Evolutionary conservation across 768 basidiomycete genomes (phyloP).

Genomic region (Lactifluus volemus): DNA sequence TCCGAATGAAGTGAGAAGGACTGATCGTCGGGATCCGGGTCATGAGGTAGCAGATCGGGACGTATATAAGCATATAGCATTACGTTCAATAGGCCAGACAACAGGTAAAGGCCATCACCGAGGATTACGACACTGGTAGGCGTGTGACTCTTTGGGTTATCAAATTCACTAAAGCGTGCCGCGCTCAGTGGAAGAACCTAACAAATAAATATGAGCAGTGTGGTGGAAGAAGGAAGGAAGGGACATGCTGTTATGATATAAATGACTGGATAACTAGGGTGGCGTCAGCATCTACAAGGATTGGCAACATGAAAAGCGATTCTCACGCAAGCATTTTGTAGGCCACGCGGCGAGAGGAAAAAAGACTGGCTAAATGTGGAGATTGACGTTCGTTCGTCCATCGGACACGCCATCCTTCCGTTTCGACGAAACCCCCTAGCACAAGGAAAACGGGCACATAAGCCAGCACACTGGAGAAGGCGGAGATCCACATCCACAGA

Average conservation of each 20-base stretch:
- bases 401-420: conserved; percentile 27
- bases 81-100: conserved; percentile 40
- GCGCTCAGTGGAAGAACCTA: conserved; percentile 35
- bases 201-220: background rate
- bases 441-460: conserved; percentile 39
- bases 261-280: conserved; percentile 37
- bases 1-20: background rate
- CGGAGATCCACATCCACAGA: conserved; percentile 44
- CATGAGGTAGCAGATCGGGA: conserved; percentile 30
- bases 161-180: conserved; percentile 33
- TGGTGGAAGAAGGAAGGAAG: background rate
- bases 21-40: background rate
- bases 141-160: conserved; percentile 13
- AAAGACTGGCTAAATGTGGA: background rate
- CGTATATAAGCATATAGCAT: conserved; percentile 32
- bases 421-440: conserved; percentile 30
- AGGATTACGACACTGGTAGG: conserved; percentile 33
- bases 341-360: conserved; percentile 27
- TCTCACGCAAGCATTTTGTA: conserved; percentile 42
- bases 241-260: conserved; percentile 32
- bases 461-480: conserved; percentile 33
- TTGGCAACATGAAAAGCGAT: background rate
- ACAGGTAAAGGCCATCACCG: conserved; percentile 33
- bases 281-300: background rate
- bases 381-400: conserved; percentile 14